These are phyloP conservation scores for bread wheat (Triticum aestivum) DNA, from an alignment of 176 grass and related monocot species.

Conservation along the genomic window DNA sequence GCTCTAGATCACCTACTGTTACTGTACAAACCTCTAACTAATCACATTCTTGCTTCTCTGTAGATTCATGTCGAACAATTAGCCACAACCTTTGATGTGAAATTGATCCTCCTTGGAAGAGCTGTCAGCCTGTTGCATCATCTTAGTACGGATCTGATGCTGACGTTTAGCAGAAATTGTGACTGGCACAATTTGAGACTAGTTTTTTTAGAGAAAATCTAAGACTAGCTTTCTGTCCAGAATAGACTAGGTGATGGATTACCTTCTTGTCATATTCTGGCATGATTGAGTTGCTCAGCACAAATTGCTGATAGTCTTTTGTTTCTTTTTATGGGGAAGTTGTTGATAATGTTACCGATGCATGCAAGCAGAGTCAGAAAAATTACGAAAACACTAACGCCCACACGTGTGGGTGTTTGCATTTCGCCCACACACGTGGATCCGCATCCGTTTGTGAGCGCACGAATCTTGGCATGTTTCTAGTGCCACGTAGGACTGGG, in stretches of 20 bases:
- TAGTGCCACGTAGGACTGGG: too few relatives aligned
- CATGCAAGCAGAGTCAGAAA: too few relatives aligned
- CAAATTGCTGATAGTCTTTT: too few relatives aligned
- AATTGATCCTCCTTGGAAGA: neutral
- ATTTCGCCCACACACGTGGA: too few relatives aligned
- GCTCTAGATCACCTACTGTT: neutral
- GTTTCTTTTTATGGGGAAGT: too few relatives aligned
- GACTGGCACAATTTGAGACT: neutral
- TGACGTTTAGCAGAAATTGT: neutral
- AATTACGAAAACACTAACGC: too few relatives aligned
- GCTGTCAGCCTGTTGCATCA: conserved; percentile 9
- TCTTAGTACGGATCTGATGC: neutral
- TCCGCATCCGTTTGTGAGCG: too few relatives aligned
- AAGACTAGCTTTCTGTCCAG: neutral
- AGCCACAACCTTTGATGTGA: conserved; percentile 2
- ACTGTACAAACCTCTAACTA: neutral
- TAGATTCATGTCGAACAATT: conserved; percentile 6
- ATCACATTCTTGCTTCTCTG: neutral
- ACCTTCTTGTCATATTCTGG: neutral
- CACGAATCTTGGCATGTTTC: too few relatives aligned
- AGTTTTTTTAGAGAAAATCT: too few relatives aligned
- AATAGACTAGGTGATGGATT: neutral
- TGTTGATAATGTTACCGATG: too few relatives aligned
- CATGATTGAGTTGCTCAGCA: too few relatives aligned
- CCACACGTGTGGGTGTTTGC: too few relatives aligned